Conservation (phyloP, 2,329 filamentous ascomycete genomes). For the Fusarium sp. region DNA sequence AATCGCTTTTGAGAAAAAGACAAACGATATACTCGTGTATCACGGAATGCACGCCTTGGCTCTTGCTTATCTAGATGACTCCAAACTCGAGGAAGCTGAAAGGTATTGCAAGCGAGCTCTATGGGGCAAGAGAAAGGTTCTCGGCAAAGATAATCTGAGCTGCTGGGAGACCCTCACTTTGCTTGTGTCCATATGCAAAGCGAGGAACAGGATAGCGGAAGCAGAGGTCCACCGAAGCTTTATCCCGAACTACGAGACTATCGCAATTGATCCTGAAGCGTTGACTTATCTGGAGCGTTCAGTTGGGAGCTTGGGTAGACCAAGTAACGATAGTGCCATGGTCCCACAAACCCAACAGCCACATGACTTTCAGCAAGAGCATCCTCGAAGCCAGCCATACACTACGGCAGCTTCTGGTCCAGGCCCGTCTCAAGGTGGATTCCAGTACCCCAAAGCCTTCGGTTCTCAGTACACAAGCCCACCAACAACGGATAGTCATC, state of each 20-base stretch:
- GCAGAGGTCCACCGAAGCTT: neutral
- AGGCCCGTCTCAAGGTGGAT: neutral
- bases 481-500: rapidly evolving
- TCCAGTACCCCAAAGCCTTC: neutral
- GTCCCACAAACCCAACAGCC: neutral
- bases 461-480: neutral
- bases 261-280: neutral
- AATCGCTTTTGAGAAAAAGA: neutral
- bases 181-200: neutral
- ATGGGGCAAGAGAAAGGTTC: neutral
- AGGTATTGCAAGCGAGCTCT: neutral
- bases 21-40: neutral
- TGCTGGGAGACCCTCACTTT: neutral
- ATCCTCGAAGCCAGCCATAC: neutral
- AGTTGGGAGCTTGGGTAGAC: rapidly evolving
- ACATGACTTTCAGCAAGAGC: neutral
- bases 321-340: neutral
- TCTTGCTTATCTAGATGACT: neutral
- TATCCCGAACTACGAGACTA: neutral
- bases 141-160: neutral
- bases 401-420: neutral
- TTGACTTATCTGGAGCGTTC: neutral
- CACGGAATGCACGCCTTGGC: neutral
- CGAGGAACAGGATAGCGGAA: neutral
- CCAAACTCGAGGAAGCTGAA: neutral